Conservation (phyloP, 2,329 filamentous ascomycete species). For the Aspergillus ibericus region DNA sequence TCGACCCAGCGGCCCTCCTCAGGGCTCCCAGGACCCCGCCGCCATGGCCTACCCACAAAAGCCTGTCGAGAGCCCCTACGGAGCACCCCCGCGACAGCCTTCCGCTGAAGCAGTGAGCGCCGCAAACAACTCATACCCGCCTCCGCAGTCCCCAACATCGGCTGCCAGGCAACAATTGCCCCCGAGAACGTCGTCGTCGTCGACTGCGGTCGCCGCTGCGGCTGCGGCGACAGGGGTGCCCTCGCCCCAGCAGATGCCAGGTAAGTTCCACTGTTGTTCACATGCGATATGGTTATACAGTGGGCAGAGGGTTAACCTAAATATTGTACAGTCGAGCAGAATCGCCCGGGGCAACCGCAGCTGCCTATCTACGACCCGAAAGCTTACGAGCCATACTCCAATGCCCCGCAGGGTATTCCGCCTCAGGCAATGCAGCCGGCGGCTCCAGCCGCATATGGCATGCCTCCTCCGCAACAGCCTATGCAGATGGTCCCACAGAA, state of each 20-base stretch:
- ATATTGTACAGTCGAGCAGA: constrained; percentile 37
- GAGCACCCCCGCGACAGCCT: constrained; percentile 35
- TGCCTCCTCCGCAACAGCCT: constrained; percentile 28
- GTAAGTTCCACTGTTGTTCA: constrained; percentile 25
- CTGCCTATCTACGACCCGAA: constrained; percentile 41
- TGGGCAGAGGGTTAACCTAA: neutral
- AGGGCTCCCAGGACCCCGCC: constrained; percentile 40
- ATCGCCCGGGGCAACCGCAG: constrained; percentile 38
- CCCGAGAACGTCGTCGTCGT: constrained; percentile 52
- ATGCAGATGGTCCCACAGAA: constrained; percentile 24
- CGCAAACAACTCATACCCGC: constrained; percentile 43
- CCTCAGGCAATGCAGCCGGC: constrained; percentile 30
- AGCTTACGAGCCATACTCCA: constrained; percentile 50
- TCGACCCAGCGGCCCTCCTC: constrained; percentile 54
- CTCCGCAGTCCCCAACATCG: constrained; percentile 47
- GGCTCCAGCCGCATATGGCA: constrained; percentile 24
- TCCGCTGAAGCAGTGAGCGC: constrained; percentile 45
- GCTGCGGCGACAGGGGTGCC: constrained; percentile 50
- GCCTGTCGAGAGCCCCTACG: constrained; percentile 39
- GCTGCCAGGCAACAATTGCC: constrained; percentile 47
- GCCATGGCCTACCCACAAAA: constrained; percentile 37
- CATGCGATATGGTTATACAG: neutral
- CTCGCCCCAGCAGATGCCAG: constrained; percentile 43
- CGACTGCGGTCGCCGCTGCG: constrained; percentile 50
- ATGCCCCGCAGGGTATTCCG: constrained; percentile 44